phyloP scores from a whole-genome alignment of 2,329 filamentous ascomycete genomes.

The Penicillium brasilianum region DNA sequence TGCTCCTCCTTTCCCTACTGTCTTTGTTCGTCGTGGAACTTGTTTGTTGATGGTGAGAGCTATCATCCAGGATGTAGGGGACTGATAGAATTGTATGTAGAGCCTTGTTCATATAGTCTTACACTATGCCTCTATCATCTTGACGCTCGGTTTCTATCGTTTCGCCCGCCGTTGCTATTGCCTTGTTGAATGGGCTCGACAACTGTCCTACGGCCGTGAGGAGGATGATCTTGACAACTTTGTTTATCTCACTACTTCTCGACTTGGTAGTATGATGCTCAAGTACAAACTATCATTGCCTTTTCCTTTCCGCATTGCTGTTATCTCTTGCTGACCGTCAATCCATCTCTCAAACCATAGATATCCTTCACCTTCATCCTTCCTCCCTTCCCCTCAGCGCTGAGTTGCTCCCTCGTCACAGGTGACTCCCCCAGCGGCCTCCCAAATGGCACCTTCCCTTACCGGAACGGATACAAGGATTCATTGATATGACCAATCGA shows the following conservation, averaged over 20 bases:
- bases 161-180: too few species aligned
- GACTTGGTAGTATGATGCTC: neutral
- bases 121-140: neutral
- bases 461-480: constrained; percentile 2
- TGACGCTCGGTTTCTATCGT: neutral
- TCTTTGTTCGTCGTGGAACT: neutral
- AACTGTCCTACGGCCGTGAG: neutral
- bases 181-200: neutral
- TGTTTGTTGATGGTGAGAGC: neutral
- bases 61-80: neutral
- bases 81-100: neutral
- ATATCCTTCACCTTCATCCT: constrained; percentile 7
- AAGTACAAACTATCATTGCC: neutral
- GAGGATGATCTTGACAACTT: neutral
- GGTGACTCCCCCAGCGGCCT: neutral
- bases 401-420: neutral
- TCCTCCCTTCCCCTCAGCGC: neutral
- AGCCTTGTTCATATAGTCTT: neutral
- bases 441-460: neutral
- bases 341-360: neutral
- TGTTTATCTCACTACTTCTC: constrained; percentile 4
- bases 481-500: constrained; percentile 85
- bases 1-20: neutral
- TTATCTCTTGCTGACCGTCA: neutral
- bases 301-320: too few species aligned